Conservation (phyloP, 1,284 basidiomycete species). For the Leccinum variabile region DNA sequence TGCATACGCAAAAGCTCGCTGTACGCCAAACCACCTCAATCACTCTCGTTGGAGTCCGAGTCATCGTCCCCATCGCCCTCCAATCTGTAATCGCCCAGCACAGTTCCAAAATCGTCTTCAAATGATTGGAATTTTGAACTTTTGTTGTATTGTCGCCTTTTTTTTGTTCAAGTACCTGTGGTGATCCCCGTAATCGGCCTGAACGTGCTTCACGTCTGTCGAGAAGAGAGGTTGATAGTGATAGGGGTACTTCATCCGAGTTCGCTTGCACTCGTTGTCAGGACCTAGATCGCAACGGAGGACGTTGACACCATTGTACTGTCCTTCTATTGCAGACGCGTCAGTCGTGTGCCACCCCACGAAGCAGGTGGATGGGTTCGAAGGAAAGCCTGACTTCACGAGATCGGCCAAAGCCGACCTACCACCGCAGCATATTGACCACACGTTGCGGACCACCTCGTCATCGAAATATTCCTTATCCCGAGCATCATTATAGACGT, state of each 20-base stretch:
- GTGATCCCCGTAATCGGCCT: background rate
- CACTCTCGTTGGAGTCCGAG: background rate
- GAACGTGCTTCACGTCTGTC: background rate
- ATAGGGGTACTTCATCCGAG: background rate
- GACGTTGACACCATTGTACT: slow-evolving; percentile 12
- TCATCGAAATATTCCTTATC: background rate
- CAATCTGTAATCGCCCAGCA: background rate
- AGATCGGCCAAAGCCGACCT: background rate
- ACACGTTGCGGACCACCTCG: too few relatives aligned
- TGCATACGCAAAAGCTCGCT: background rate
- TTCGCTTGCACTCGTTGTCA: background rate
- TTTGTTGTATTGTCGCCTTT: background rate
- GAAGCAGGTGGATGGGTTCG: slow-evolving; percentile 2
- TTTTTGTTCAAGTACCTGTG: background rate
- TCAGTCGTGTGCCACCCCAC: slow-evolving; percentile 11
- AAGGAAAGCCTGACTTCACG: background rate
- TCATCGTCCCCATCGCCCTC: background rate
- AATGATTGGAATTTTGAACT: background rate
- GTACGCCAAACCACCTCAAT: background rate
- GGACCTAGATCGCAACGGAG: background rate
- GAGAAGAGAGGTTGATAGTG: background rate
- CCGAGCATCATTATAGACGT: background rate
- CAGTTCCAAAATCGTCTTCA: background rate
- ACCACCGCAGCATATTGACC: slow-evolving; percentile 5
- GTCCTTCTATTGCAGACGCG: background rate